Base-by-base conservation (phyloP, 257 asterid species). In the Scutellaria minor region DNA sequence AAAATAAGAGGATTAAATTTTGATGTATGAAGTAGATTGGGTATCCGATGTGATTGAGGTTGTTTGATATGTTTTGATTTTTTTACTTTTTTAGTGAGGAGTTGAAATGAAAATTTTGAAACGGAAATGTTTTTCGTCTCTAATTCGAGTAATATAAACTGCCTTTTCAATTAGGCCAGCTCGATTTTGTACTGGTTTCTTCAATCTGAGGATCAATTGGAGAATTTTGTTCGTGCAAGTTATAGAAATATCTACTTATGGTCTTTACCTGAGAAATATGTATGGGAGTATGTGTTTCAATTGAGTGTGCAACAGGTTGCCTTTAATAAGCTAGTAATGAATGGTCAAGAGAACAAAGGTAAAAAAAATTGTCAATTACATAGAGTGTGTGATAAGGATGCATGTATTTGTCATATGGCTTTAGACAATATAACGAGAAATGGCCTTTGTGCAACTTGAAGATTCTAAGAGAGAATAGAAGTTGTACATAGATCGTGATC, bases 1-100 rank as follows among this genome's bases (percentile, higher is more conserved):
- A 14, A 45, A 8, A 14, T 54, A 22, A 24, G 7, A 39, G 41
- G 27, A 40, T 14, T 15, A 15, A 9, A 46, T 71, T 41, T n/a
- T 76, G 69, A 61, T 69, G 14, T 59, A 27, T 9, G 50, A 14
- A 63, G 51, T 63, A 57, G 61, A 35, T 68, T 22, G 56, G 44
- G 35, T 24, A 18, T 18, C 18, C 18, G 18, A 18, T 50, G n/a
- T 39, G 64, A 9, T 78, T 58, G 71, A 52, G 20, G 31, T 60
- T 51, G 59, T 52, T 46, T 51, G 62, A 66, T 66, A 9, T 59
- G 54, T 50, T 35, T 60, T 47, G 53, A 2, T 31, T 31, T 31
- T 31, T 2, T 31, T 31, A 31, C 5, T 15, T 37, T 55, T 9
- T 37, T 42, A 10, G 20, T 53, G 0, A 37, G 68, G 57, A 47